Evolutionary conservation across 1,284 basidiomycete species (phyloP), one percentile per base, ranked within the genome.

Genomic region (Somion occarium): DNA sequence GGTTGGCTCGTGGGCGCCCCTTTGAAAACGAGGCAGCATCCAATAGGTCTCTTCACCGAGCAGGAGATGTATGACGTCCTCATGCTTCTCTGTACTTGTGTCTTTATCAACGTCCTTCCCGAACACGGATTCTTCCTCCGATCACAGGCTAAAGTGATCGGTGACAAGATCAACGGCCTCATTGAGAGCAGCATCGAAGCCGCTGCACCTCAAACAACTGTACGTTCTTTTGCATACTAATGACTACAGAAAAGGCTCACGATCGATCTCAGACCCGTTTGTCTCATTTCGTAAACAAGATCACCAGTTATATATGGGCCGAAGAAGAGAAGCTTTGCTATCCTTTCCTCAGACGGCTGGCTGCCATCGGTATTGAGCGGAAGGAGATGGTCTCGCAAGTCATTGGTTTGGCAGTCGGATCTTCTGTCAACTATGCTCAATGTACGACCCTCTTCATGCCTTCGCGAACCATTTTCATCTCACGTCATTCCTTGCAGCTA

Each of bases 1-100:
- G 71, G 80, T 51, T 66, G 79, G 52, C 69, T 89, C 46, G 68
- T 74, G 39, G 83, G 82, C 2, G 68, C 92, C 42, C 81, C 85
- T 2, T 61, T 90, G 53, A 87, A 87, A 63, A 73, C 74, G 1
- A 58, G 66, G 11, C 61, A 67, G 38, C 75, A 75, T 51, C 70
- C 69, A 12, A 56, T 59, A 19, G 83, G 82, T 18, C 60, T 73
- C n/a, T 75, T 76, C 61, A 75, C 75, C 1, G 76, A 79, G 44
- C 64, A 74, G 34, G 69, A 78, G 43, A 70, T 80, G 37, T 78
- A 74, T 56, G 66, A 73, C 20, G 69, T 70, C 61, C 47, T 64
- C 30, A 46, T 54, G 44, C 46, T 58, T 19, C 54, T 64, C 37
- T 82, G 87, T 51, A 86, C 84, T 53, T 88, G 85, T 61, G 66